These are phyloP conservation scores for Talaromyces rugulosus DNA, from an alignment of 2,329 filamentous ascomycete genomes.

Conservation along the genomic window DNA sequence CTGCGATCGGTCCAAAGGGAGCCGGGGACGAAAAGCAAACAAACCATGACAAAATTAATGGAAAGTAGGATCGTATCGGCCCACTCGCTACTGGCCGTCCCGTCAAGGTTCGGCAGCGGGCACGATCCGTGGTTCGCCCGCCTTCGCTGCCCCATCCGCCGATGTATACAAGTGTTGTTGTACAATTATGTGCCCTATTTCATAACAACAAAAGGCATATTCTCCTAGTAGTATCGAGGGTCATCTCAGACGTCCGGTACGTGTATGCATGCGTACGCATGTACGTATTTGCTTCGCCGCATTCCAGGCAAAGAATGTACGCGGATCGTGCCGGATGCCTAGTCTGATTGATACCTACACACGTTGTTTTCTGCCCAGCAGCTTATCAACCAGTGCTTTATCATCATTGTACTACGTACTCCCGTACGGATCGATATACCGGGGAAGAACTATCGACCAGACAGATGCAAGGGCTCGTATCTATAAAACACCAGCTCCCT, in stretches of 20 bases:
- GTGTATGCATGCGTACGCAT: neutral
- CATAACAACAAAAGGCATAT: neutral
- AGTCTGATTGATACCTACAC: neutral
- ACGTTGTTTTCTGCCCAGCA: neutral
- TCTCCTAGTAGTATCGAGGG: neutral
- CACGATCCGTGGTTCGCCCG: conserved; percentile 2
- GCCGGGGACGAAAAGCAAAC: neutral
- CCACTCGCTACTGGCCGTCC: conserved; percentile 12
- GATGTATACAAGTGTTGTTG: neutral
- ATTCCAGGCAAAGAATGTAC: neutral
- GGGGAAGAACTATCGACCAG: neutral
- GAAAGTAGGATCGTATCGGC: conserved; percentile 7
- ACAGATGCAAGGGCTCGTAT: neutral
- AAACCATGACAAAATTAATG: neutral
- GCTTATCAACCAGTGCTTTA: neutral
- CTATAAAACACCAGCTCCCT: neutral
- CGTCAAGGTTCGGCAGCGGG: conserved; percentile 10
- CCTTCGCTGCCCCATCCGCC: neutral
- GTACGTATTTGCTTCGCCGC: neutral
- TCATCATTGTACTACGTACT: neutral
- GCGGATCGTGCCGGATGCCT: conserved; percentile 3
- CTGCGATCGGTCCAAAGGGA: neutral
- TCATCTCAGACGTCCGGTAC: neutral
- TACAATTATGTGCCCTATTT: neutral
- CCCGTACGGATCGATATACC: neutral